Conservation (phyloP, 2,329 filamentous ascomycete genomes). For the Penicillium brevicompactum region DNA sequence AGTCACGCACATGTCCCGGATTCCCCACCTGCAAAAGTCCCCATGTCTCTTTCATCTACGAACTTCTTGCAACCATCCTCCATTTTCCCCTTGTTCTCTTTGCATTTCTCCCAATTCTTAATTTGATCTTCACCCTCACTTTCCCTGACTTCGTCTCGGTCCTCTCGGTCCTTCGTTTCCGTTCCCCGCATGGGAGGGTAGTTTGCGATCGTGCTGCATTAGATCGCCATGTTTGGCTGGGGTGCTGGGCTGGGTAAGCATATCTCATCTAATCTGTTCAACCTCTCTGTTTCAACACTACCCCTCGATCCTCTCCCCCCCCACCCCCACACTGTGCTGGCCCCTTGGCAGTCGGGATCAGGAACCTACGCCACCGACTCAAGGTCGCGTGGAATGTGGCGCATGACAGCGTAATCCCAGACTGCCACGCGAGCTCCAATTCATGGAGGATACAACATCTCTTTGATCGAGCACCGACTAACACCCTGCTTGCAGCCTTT, state of each 20-base stretch:
- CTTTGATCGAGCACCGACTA: conserved; percentile 3
- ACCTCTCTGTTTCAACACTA: not conserved
- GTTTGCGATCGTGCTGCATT: conserved; percentile 8
- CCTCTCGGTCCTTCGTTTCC: not conserved
- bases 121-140: not conserved
- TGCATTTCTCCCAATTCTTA: not conserved
- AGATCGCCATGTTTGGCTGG: conserved; percentile 37
- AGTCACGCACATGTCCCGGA: not conserved
- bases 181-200: conserved; percentile 5
- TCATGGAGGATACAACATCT: not conserved
- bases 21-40: conserved; percentile 13
- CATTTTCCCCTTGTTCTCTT: not conserved
- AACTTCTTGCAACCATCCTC: not conserved
- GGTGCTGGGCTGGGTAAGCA: conserved; percentile 35
- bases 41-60: not conserved
- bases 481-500: conserved; percentile 26
- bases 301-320: not conserved
- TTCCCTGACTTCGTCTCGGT: not conserved
- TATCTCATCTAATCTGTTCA: conserved; percentile 1
- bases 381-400: conserved; percentile 1
- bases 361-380: not conserved
- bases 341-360: not conserved
- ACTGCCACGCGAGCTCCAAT: not conserved
- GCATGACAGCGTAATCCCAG: not conserved
- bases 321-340: not conserved